Evolutionary conservation across 495 filamentous ascomycete genomes (phyloP).

Genomic region (Lasiosphaeria miniovina): DNA sequence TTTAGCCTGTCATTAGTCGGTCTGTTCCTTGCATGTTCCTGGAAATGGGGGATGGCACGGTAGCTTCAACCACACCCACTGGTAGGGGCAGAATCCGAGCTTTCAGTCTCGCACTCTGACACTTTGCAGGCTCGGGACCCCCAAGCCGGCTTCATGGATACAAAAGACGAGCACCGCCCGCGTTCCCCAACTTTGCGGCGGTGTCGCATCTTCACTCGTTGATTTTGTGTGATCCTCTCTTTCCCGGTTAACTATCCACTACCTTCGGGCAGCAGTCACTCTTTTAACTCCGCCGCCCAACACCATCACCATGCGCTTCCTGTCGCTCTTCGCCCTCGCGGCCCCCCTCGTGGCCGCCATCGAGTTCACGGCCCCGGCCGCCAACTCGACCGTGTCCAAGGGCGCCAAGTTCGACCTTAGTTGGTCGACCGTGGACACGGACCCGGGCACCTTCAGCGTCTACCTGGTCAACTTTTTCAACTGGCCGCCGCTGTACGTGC

Average conservation of each 20-base stretch:
- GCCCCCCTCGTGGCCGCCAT: slow-evolving; percentile 34
- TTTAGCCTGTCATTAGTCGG: slow-evolving; percentile 5
- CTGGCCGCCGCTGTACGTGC: slow-evolving; percentile 44
- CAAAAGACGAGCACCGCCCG: neutral
- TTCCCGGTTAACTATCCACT: neutral
- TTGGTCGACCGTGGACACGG: slow-evolving; percentile 47
- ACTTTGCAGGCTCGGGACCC: neutral
- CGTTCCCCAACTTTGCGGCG: neutral
- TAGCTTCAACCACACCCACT: neutral
- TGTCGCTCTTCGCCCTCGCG: slow-evolving; percentile 27
- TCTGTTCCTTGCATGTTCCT: neutral
- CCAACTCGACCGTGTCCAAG: slow-evolving; percentile 37
- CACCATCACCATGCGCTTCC: slow-evolving; percentile 24
- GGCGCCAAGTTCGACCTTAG: slow-evolving; percentile 34
- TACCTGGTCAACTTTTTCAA: slow-evolving; percentile 51
- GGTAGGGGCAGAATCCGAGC: neutral
- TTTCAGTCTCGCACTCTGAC: no score
- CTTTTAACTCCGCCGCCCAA: slow-evolving; percentile 19
- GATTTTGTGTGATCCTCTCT: slow-evolving; percentile 12
- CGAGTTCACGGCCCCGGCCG: slow-evolving; percentile 22
- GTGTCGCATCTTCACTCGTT: slow-evolving; percentile 1
- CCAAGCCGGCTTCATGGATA: neutral
- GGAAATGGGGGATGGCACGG: neutral
- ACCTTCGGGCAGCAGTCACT: slow-evolving; percentile 24
- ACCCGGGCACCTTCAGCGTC: slow-evolving; percentile 41